Evolutionary conservation across 2,329 filamentous ascomycete species (phyloP), one percentile per base, ranked within the genome.

Genomic region (Hypoxylon sp.): DNA sequence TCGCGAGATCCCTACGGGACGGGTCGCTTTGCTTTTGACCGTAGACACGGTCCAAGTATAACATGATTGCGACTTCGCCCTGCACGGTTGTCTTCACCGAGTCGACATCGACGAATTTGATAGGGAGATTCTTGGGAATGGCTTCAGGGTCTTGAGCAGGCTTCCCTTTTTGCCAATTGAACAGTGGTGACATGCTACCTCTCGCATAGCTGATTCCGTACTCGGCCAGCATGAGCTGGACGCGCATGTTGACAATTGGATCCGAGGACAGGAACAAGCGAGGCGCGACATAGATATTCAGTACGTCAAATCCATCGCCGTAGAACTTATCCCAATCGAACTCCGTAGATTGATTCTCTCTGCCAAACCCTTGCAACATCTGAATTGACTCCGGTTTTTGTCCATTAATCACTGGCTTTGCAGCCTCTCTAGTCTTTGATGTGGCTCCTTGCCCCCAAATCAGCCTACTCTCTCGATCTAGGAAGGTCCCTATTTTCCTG

Each of bases 361-460:
- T 85, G 0, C 93, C 92, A 80, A 99, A 98, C 0, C 92, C 93
- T 59, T 83, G 84, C 46, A 98, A 85, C 82, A 99, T 87, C 50
- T 81, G 81, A 52, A 92, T 84, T 0, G 90, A 89, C 75, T 92
- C 88, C 2, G 83, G 80, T 0, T 86, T 85, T 70, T 93, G 87
- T 0, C 91, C 93, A 69, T 93, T 93, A 61, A 93, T 79, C 10
- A 97, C 89, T 0, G 82, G 74, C 0, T 82, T 81, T 0, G 94
- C 93, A 0, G 83, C 80, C 0, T 84, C 83, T 24, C 84, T 84
- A 0, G 82, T 84, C 81, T 97, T 97, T 6, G 82, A 83, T 0
- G 87, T 88, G 0, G 94, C 95, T 2, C 96, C 96, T 79, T 98
- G 94, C 13, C 96, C 96, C 95, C 94, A 98, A 60, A 99, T 97